A percentile compares a stretch with the other conserved stretches of the same genome.
Conservation (phyloP, 495 filamentous ascomycete genomes). For the Neurospora sp. region DNA sequence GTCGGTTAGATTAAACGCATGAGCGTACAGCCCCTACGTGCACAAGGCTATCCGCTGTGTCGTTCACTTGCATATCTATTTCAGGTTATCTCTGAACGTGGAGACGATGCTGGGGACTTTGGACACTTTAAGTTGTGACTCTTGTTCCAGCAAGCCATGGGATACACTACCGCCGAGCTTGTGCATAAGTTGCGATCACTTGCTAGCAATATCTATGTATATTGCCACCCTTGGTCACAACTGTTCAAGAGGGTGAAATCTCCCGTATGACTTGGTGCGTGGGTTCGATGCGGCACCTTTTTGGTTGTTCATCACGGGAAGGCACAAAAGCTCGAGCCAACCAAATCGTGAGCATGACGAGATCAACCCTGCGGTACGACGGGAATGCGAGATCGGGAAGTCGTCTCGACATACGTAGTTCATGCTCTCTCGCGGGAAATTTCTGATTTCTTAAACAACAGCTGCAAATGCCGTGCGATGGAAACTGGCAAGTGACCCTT, state of each 20-base stretch:
- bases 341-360: neutral
- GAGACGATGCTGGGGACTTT: neutral
- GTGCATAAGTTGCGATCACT: neutral
- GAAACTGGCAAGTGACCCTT: neutral
- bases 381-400: neutral
- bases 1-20: slow-evolving; percentile 12
- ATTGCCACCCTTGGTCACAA: neutral
- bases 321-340: neutral
- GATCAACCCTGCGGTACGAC: neutral
- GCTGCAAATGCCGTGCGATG: slow-evolving; percentile 4
- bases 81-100: neutral
- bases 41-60: neutral
- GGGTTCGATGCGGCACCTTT: neutral
- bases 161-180: neutral
- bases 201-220: neutral
- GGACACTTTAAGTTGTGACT: neutral
- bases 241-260: neutral
- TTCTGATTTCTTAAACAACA: neutral
- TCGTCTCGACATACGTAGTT: neutral
- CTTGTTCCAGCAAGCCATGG: neutral
- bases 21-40: neutral
- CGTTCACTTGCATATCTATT: neutral
- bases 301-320: neutral
- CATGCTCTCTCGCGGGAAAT: neutral
- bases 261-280: neutral